Base-by-base conservation (phyloP, 2,329 filamentous ascomycete species). In the Microdochium bolleyi region DNA sequence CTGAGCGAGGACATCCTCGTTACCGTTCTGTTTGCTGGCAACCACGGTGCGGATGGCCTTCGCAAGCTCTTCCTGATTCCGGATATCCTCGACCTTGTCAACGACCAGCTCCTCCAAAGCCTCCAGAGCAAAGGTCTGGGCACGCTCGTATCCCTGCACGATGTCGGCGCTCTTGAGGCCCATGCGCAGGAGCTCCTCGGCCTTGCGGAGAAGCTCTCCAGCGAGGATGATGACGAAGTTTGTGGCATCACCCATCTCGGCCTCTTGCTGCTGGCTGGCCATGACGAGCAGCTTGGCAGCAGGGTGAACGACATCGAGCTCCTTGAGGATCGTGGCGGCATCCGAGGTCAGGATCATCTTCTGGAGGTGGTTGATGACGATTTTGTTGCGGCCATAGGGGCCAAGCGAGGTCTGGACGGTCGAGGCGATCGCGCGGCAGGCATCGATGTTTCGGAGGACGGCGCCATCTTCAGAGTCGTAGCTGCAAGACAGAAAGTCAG, bases 331-430 rank as follows among this genome's bases (percentile, higher is more conserved):
- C 46, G 94, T 97, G 60, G 94, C 94, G 59, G 94, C 94, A 68
- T 99, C 94, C 56, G 92, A 97, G 62, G 95, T 99, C 59, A 99
- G 80, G 64, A 96, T 95, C 94, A 99, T 96, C 81, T 99, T 99
- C 73, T 96, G 90, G 58, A 99, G 81, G 76, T 99, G 95, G 79
- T 99, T 99, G 80, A 99, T 97, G 76, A 99, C 90, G 68, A 99
- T 92, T 79, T 99, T 99, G 80, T 99, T 99, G 73, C 94, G 89
- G 66, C 94, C 94, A 73, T 96, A 96, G 55, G 94, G 94, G 51
- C 94, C 95, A 34, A 99, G 82, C 48, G 94, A 97, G 53, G 94
- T 97, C 78, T 96, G 91, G 50, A 99, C 94, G 51, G 94, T 99
- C 64, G 88, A 89, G 54, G 94, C 85, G 72, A 99, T 97, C 61